These are phyloP conservation scores for Plantago coronopus DNA, from an alignment of 305 asterid species.

Conservation along the genomic window DNA sequence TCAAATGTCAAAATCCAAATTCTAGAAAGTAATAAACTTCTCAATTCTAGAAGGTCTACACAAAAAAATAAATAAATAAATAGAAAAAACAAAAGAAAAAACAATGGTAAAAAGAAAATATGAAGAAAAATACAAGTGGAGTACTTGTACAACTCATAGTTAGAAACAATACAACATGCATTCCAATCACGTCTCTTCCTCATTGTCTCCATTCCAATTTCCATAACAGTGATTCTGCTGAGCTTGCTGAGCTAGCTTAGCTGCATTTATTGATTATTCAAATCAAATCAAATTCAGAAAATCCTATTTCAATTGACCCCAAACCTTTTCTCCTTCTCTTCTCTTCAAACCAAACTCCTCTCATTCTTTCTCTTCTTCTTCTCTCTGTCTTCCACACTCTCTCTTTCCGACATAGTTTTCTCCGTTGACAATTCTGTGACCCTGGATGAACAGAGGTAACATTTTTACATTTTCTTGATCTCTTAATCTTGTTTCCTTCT, in stretches of 20 bases:
- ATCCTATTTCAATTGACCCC: no score
- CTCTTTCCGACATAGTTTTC: slow-evolving; percentile 7
- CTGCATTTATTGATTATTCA: background rate
- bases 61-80: no score
- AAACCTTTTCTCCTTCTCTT: background rate
- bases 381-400: no score
- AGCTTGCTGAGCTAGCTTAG: no score
- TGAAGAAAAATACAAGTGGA: background rate
- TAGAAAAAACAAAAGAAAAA: no score
- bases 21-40: no score
- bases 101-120: no score
- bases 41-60: no score
- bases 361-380: background rate
- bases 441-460: slow-evolving; percentile 8
- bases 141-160: slow-evolving; percentile 5
- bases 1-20: no score
- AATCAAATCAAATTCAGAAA: background rate
- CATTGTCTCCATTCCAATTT: background rate
- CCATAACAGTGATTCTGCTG: no score
- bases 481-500: background rate
- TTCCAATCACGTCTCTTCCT: background rate
- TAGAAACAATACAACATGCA: background rate
- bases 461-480: background rate
- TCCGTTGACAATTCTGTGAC: slow-evolving; percentile 5
- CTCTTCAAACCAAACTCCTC: background rate